These are phyloP conservation scores for Xerocomus minutiporus DNA, from an alignment of 1,284 basidiomycete genomes.

Conservation along the genomic window DNA sequence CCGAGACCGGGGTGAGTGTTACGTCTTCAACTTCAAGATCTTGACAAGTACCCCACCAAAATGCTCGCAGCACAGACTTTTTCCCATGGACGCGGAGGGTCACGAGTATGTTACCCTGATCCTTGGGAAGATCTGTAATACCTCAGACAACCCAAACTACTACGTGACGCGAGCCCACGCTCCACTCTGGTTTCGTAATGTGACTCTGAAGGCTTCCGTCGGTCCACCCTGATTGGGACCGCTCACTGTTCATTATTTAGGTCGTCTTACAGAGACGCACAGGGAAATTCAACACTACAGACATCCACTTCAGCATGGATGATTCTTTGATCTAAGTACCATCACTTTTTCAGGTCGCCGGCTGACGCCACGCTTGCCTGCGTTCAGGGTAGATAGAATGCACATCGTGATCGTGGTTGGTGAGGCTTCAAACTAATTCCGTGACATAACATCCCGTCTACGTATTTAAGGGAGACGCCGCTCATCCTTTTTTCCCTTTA, in stretches of 20 bases:
- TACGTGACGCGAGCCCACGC: not conserved
- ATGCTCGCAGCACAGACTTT: not conserved
- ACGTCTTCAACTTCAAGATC: not conserved
- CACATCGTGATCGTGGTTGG: not conserved
- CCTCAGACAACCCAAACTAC: not conserved
- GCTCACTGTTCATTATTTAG: not conserved
- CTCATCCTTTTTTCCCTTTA: not conserved
- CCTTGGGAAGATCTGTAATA: not conserved
- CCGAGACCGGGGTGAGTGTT: not conserved
- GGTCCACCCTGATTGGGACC: not conserved
- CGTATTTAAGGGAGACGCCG: not conserved
- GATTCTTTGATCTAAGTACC: not conserved
- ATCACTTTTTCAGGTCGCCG: not conserved
- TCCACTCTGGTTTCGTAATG: not conserved
- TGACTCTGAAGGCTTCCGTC: not conserved
- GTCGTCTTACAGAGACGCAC: not conserved
- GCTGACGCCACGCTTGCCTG: not conserved
- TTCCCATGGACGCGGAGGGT: not conserved
- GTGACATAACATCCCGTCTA: not conserved
- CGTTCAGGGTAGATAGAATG: not conserved
- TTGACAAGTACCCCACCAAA: not conserved
- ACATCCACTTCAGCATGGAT: not conserved
- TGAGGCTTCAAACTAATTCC: not conserved
- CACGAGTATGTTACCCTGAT: not conserved
- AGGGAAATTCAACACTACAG: not conserved